A percentile compares a stretch with the other conserved stretches of the same genome.
Evolutionary conservation across 208 protist genomes (phyloP).

Genomic region (Trypanosoma brucei): DNA sequence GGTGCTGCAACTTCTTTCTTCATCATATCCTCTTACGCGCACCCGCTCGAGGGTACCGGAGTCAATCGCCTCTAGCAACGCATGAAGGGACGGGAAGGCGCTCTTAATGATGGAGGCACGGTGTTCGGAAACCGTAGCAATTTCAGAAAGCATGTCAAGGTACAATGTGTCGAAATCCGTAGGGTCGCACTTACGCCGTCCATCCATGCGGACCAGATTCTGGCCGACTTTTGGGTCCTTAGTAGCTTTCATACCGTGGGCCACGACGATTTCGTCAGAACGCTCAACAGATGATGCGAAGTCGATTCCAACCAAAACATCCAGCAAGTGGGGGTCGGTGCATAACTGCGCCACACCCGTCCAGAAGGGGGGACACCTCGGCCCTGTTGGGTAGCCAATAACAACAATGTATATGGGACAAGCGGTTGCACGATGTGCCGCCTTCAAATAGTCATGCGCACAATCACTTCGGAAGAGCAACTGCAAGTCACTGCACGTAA

Average conservation of each 20-base stretch:
- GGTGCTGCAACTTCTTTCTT: constrained; percentile 12
- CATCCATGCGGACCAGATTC: constrained; percentile 45
- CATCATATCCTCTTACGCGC: constrained; percentile 20
- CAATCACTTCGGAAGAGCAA: constrained; percentile 20
- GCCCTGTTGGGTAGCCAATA: constrained; percentile 10
- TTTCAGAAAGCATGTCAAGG: constrained; percentile 60
- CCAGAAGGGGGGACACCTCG: constrained; percentile 16
- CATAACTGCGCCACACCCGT: constrained; percentile 15
- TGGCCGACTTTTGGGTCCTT: constrained; percentile 33
- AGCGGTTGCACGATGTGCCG: constrained; percentile 1
- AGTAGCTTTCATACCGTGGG: constrained; percentile 37
- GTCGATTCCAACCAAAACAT: constrained; percentile 17
- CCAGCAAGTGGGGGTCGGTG: constrained; percentile 7
- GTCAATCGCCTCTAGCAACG: constrained; percentile 50
- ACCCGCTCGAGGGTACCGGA: constrained; percentile 5
- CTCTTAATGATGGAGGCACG: constrained; percentile 46
- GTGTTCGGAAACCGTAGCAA: constrained; percentile 51
- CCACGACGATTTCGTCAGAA: constrained; percentile 24
- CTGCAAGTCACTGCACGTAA: constrained; percentile 17
- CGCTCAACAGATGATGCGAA: constrained; percentile 6
- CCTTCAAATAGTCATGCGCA: constrained; percentile 13
- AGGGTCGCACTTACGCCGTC: constrained; percentile 53
- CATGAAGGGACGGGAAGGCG: constrained; percentile 58
- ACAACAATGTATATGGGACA: constrained; percentile 19
- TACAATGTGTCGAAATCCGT: constrained; percentile 70